Evolutionary conservation across 192 early-diverging fungal genomes (phyloP), one percentile per base, ranked within the genome.

Genomic region (Chytriomyces sp.): DNA sequence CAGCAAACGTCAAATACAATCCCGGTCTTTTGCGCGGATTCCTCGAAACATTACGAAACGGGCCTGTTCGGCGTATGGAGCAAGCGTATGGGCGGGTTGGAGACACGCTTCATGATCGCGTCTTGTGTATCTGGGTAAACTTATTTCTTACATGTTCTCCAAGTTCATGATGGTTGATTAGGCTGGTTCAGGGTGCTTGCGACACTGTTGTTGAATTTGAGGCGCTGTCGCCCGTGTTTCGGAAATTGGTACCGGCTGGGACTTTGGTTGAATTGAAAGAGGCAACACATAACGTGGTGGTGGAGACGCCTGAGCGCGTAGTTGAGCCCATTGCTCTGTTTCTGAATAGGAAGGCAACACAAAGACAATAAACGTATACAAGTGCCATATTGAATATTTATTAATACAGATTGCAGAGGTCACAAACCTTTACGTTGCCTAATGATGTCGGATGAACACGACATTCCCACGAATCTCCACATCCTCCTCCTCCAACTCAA

Each of bases 1-100:
- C 10, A 16, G n/a, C 57, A 9, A 71, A 71, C 50, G 43, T 71
- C 50, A 10, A 23, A 16, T 50, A 28, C 7, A n/a, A 71, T 28
- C 69, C 69, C n/a, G 69, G 69, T 8, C 57, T 71, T 44, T 16
- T 71, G 7, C 47, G 35, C 69, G 69, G 49, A 44, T 71, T 28
- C 69, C 23, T 59, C 18, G 23, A 26, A 50, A 71, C 69, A 2
- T 47, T 50, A 3, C 69, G 11, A 24, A 71, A 71, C 69, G 69
- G 69, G 18, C 69, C 69, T 16, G 44, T 71, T 16, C 69, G 69
- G 13, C 9, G 50, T 50, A 50, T 71, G 50, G 49, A 57, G 9
- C 9, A 10, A 9, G 26, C 28, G 23, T 71, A 71, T 35, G 50
- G 2, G 5, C 2, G 50, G 8, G 50, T 71, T 16, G 49, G 50